Base-by-base conservation (phyloP, 1,284 basidiomycete genomes). In the Tremellales sp. region DNA sequence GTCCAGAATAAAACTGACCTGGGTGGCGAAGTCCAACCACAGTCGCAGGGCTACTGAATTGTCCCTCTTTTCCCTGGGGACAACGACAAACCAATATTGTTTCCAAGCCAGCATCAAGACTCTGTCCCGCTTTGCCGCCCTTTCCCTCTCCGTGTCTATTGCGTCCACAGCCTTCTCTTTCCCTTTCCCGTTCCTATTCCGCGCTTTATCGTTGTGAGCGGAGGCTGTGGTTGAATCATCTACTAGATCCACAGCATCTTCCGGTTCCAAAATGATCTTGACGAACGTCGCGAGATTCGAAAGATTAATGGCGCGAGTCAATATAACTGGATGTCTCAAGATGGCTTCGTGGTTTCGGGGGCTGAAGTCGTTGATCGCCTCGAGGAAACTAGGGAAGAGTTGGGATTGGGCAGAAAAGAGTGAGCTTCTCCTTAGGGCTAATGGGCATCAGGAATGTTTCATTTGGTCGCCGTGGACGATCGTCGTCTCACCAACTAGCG, bases 21-120 rank as follows among this genome's bases (percentile, higher is more conserved):
- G 54, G 3, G 63, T 64, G 4, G 58, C 52, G 29, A 66, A 58
- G 21, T 66, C 59, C 3, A 64, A 42, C 65, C 66, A 68, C 22
- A 66, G 24, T 16, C 35, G 24, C n/a, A 66, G 28, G 5, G 58
- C 54, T 13, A 21, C 32, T 12, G 57, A 53, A 21, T 48, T 57
- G 1, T 29, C 39, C 28, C 50, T 46, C 35, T 50, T 40, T 14
- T 53, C 40, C 34, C 32, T 36, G 3, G 63, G 56, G 1, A 60
- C 49, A 2, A 63, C 50, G 4, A 60, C 45, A 9, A 38, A 13
- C 66, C 66, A 66, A 35, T 56, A 68, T 37, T 41, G 48, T 38
- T 59, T 61, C 66, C 66, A 68, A 0, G 60, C 61, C 29, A 39
- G 25, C 18, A 49, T 14, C 16, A 66, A 31, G 1, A 62, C 31